A percentile compares a stretch with the other conserved stretches of the same genome.
Evolutionary conservation across 768 basidiomycete genomes (phyloP).

Genomic region (Hypsizygus marmoreus): DNA sequence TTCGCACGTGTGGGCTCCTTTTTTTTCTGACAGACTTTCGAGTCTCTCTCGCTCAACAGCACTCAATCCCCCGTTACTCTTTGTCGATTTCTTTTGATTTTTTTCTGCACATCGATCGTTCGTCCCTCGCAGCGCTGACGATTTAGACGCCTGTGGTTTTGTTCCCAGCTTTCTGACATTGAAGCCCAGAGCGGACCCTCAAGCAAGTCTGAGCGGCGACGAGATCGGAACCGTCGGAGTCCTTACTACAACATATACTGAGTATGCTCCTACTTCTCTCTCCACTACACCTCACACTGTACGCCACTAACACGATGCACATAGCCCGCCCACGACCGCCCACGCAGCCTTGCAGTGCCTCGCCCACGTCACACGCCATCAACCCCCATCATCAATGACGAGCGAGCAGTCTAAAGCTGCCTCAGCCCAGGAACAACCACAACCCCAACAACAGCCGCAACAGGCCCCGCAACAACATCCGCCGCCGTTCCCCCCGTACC

Average conservation of each 20-base stretch:
- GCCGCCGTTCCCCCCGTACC: slow-evolving; percentile 33
- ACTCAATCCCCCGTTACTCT: slow-evolving; percentile 6
- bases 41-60: slow-evolving; percentile 12
- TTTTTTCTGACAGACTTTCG: too few species aligned
- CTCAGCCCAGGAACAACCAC: too few species aligned
- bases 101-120: not conserved
- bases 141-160: not conserved
- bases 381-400: too few species aligned
- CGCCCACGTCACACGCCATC: too few species aligned
- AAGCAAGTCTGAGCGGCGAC: slow-evolving; percentile 43
- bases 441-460: too few species aligned
- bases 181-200: slow-evolving; percentile 17
- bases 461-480: slow-evolving; percentile 31
- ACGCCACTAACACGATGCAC: not conserved
- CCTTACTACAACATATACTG: too few species aligned
- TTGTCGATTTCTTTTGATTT: slow-evolving; percentile 9
- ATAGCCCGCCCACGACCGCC: not conserved
- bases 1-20: slow-evolving; percentile 27
- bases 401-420: too few species aligned
- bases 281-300: not conserved
- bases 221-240: slow-evolving; percentile 47
- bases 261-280: not conserved
- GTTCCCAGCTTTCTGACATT: slow-evolving; percentile 4
- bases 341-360: not conserved
- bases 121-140: not conserved